Base-by-base conservation (phyloP, 176 grass and related monocot species). In the Bromus sterilis region DNA sequence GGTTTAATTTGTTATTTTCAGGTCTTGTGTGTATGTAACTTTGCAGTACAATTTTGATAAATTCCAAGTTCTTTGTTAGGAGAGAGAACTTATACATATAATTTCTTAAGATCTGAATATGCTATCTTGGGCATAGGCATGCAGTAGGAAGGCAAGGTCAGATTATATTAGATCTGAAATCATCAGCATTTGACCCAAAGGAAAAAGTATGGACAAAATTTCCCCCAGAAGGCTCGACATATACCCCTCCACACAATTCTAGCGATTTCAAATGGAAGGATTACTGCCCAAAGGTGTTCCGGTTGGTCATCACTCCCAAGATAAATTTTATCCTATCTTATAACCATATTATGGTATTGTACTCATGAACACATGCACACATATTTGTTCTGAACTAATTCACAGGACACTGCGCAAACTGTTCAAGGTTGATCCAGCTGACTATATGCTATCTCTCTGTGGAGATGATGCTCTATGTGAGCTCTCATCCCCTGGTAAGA, bases 171-270 rank as follows among this genome's bases (percentile, higher is more conserved):
- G 92, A 98, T 84, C 84, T 98, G 78, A 98, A 90, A 76, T 68
- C 90, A 56, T 93, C 96, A 48, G 96, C 96, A 24, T 98, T 98
- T 80, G 87, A 98, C 43, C 82, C 96, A 31, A 95, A 89, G 37
- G 93, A 95, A 67, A 98, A 98, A 78, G 84, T 98, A 65, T 98
- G 96, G 96, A 98, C 96, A n/a, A 95, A 79, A 86, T 98, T 98
- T 64, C 96, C 96, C 79, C 90, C 96, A 31, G 92, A 98, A 82
- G 95, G 95, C 44, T 88, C 90, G 36, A 95, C 95, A 75, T 61
- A 95, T 36, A 98, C 96, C 24, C 92, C 96, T 84, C 96, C 96
- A 23, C 96, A 98, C 61, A 89, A 89, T 84, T 98, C 96, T 9
- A 86, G 88, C 68, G 96, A 95, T 79, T 98, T 98, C 84, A 90